Conservation (phyloP, 306 rosid species). For the Echinosophora koreensis region DNA sequence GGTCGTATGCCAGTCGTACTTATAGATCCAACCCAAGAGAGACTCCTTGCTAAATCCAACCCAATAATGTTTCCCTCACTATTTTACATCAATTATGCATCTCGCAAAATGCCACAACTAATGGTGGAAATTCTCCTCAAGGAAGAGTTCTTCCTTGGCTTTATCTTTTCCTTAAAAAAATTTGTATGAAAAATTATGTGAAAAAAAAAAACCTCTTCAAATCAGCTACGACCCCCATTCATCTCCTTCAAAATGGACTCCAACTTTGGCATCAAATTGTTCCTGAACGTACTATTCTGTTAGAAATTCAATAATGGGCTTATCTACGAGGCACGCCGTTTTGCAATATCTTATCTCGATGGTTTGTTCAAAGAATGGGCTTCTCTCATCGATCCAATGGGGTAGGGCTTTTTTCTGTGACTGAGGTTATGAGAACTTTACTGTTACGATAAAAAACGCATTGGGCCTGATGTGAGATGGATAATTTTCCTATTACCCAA, state of each 20-base stretch:
- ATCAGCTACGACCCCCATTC: slow-evolving; percentile 55
- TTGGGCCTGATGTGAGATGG: no score
- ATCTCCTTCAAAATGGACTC: slow-evolving; percentile 60
- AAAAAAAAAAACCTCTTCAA: slow-evolving; percentile 66
- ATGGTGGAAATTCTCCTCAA: no score
- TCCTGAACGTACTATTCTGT: neutral
- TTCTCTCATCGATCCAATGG: neutral
- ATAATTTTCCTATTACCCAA: no score
- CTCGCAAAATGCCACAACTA: no score
- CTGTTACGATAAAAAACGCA: no score
- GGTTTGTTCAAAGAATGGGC: neutral
- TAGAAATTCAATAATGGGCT: neutral
- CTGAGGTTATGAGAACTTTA: neutral
- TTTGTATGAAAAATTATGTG: slow-evolving; percentile 17
- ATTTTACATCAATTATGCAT: neutral
- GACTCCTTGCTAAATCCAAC: neutral
- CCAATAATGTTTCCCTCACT: neutral
- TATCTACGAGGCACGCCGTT: neutral
- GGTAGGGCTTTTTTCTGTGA: neutral
- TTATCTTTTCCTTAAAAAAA: no score
- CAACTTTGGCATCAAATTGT: slow-evolving; percentile 54
- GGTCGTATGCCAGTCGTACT: neutral
- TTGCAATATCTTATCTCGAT: neutral
- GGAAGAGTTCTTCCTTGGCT: no score
- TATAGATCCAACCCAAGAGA: slow-evolving; percentile 23